Percentiles rank a stretch among this genome's conserved stretches.
Conservation (phyloP, 306 rosid species). For the Begonia peltatifolia region DNA sequence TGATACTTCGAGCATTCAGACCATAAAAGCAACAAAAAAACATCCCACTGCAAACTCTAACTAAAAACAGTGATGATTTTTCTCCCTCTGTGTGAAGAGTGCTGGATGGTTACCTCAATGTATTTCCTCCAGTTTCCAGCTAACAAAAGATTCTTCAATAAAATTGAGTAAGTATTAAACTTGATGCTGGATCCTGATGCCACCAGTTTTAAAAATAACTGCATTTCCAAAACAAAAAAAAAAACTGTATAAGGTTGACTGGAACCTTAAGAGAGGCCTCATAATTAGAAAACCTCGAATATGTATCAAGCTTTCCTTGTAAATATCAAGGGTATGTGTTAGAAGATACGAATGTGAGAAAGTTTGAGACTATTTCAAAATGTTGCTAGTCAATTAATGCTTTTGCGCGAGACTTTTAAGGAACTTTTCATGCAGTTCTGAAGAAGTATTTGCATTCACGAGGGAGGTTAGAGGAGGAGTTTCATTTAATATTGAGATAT, state of each 20-base stretch:
- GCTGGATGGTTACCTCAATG: slow-evolving; percentile 43
- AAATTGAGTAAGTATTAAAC: slow-evolving; percentile 55
- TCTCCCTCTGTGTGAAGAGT: not conserved
- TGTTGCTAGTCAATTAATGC: no score
- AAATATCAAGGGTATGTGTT: no score
- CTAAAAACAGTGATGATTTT: not conserved
- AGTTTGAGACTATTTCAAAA: no score
- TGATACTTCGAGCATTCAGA: not conserved
- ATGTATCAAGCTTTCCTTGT: no score
- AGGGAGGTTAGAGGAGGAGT: no score
- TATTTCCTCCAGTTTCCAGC: slow-evolving; percentile 92
- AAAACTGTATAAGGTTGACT: not conserved
- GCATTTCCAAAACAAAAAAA: slow-evolving; percentile 12
- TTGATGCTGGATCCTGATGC: slow-evolving; percentile 52
- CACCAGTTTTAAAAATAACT: slow-evolving; percentile 76
- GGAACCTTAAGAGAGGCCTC: not conserved
- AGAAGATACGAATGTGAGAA: no score
- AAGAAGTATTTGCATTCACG: no score
- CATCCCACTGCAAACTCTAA: not conserved
- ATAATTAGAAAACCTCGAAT: no score
- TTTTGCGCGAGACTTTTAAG: no score
- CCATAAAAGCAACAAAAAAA: slow-evolving; percentile 7
- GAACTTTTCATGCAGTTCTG: no score
- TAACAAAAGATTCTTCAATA: slow-evolving; percentile 73
- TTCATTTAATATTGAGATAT: no score